Evolutionary conservation across 2,329 filamentous ascomycete genomes (phyloP).

Genomic region (Aureobasidium sp.): DNA sequence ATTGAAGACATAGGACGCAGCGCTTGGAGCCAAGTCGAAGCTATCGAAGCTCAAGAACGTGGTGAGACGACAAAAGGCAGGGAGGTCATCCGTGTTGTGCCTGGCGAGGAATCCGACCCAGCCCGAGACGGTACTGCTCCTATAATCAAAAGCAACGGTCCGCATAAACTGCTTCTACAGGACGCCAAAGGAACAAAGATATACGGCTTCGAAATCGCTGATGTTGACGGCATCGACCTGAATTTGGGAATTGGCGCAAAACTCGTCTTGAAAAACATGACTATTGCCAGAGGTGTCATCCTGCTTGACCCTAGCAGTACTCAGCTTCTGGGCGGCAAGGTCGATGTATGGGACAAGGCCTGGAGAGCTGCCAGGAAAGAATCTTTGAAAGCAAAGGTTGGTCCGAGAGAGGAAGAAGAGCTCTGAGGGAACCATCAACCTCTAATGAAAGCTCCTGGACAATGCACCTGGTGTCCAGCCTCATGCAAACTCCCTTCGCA

Average conservation of each 20-base stretch:
- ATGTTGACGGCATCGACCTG: conserved; percentile 59
- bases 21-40: conserved; percentile 81
- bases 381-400: conserved; percentile 51
- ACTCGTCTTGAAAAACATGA: conserved; percentile 59
- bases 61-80: conserved; percentile 69
- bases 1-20: conserved; percentile 75
- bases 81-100: conserved; percentile 70
- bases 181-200: conserved; percentile 65
- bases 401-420: conserved; percentile 21
- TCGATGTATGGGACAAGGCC: conserved; percentile 69
- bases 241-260: conserved; percentile 72
- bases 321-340: conserved; percentile 76
- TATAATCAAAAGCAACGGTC: conserved; percentile 40
- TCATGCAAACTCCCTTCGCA: neutral
- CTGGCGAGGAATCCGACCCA: conserved; percentile 37
- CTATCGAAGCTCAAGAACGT: conserved; percentile 64
- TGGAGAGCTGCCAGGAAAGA: conserved; percentile 70
- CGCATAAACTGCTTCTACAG: conserved; percentile 76
- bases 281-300: conserved; percentile 69
- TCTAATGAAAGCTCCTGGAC: neutral
- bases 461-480: neutral
- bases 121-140: conserved; percentile 25
- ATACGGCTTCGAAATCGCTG: conserved; percentile 65
- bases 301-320: conserved; percentile 64
- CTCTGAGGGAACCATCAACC: conserved; percentile 6